Evolutionary conservation across 2,329 filamentous ascomycete species (phyloP).

Genomic region (Colletotrichum trifolii): DNA sequence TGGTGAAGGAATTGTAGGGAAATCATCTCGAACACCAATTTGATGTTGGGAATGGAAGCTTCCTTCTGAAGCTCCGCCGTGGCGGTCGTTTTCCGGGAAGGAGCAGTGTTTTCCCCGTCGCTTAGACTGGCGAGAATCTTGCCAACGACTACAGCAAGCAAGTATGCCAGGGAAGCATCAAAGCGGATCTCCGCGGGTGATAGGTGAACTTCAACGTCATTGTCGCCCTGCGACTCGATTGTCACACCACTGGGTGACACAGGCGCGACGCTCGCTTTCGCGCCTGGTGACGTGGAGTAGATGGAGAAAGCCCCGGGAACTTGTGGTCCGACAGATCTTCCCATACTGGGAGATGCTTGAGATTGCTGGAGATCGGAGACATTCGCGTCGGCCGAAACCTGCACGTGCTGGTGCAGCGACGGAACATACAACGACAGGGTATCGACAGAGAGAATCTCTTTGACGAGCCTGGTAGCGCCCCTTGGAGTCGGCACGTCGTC

Average conservation of each 20-base stretch:
- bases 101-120: conserved; percentile 39
- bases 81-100: conserved; percentile 31
- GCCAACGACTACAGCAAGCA: conserved; percentile 62
- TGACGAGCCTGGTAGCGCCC: conserved; percentile 64
- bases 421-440: conserved; percentile 67
- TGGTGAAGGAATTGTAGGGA: conserved; percentile 67
- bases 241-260: conserved; percentile 5
- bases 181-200: conserved; percentile 64
- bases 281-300: conserved; percentile 40
- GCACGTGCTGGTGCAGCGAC: conserved; percentile 58
- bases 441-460: conserved; percentile 63
- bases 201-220: conserved; percentile 61
- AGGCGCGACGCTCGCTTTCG: conserved; percentile 23
- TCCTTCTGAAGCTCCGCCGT: conserved; percentile 20
- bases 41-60: conserved; percentile 51
- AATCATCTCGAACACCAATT: conserved; percentile 59
- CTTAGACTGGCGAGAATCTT: conserved; percentile 60
- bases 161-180: conserved; percentile 66
- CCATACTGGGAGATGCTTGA: conserved; percentile 43
- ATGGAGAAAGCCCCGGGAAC: conserved; percentile 72
- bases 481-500: conserved; percentile 62
- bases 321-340: conserved; percentile 58
- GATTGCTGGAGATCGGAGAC: conserved; percentile 44
- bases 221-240: conserved; percentile 38
- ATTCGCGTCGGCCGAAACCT: conserved; percentile 46